Conservation (phyloP, 164 flowering plant genomes). For the Stephania cephalantha region DNA sequence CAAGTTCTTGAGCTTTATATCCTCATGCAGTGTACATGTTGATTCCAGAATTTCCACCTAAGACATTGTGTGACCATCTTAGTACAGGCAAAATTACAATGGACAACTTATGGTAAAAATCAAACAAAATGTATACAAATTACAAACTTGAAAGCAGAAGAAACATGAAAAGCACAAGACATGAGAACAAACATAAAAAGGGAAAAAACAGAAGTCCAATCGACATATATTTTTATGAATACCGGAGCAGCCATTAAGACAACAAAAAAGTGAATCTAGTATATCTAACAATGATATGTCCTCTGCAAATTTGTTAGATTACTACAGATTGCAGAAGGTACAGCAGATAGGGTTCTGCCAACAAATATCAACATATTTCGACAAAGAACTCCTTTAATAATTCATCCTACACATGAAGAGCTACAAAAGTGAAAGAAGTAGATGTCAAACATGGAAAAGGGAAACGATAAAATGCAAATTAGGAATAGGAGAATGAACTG, state of each 20-base stretch:
- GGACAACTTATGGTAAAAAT: background rate
- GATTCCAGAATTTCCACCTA: slow-evolving; percentile 33
- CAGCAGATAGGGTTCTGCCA: no score
- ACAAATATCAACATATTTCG: no score
- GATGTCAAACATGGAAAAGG: no score
- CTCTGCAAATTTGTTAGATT: no score
- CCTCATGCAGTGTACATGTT: slow-evolving; percentile 15
- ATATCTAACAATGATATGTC: no score
- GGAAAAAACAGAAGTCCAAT: background rate
- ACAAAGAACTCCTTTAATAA: no score
- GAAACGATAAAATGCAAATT: no score
- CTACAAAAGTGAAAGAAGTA: no score
- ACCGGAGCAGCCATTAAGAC: background rate
- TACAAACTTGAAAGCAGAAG: background rate
- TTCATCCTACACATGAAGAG: no score
- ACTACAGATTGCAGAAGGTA: no score
- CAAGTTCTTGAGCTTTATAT: slow-evolving; percentile 22
- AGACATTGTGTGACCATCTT: slow-evolving; percentile 6
- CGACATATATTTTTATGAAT: background rate
- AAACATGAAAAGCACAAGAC: background rate
- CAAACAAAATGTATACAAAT: background rate
- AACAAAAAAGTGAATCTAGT: no score
- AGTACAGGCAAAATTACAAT: background rate
- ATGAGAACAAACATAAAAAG: background rate
- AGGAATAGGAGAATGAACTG: no score